A percentile compares a stretch with the other conserved stretches of the same genome.
Evolutionary conservation across 1,284 basidiomycete species (phyloP).

Genomic region (Marasmius fiardii): DNA sequence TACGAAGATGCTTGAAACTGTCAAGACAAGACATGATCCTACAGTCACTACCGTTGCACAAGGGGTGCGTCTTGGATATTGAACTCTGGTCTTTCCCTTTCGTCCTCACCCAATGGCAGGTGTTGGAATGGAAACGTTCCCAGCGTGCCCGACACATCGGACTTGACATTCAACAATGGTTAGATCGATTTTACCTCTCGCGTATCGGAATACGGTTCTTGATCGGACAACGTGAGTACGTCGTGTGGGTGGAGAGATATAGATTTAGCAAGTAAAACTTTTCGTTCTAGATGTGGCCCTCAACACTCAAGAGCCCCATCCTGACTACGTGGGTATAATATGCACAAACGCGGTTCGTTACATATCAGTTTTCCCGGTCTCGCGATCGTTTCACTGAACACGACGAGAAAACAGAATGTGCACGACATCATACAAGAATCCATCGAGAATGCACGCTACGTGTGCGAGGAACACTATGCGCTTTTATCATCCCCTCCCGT

Average conservation of each 20-base stretch:
- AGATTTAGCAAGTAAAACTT: neutral
- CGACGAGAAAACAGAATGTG: conserved; percentile 59
- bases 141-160: conserved; percentile 68
- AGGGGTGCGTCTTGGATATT: conserved; percentile 44
- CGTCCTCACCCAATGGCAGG: neutral
- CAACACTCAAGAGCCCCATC: conserved; percentile 85
- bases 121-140: conserved; percentile 69
- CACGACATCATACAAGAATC: conserved; percentile 96
- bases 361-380: neutral
- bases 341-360: conserved; percentile 84
- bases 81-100: neutral
- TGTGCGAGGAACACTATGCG: conserved; percentile 96
- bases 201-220: conserved; percentile 96
- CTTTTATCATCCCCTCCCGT: conserved; percentile 97
- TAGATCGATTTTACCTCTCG: conserved; percentile 97
- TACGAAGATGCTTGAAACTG: conserved; percentile 83
- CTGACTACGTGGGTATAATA: conserved; percentile 97
- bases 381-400: conserved; percentile 3
- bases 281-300: conserved; percentile 75
- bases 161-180: conserved; percentile 90
- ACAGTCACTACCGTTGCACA: conserved; percentile 97
- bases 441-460: conserved; percentile 97
- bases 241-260: neutral
- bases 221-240: conserved; percentile 81
- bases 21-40: conserved; percentile 95